Conservation (phyloP, 2,329 filamentous ascomycete species). For the Dothidotthia symphoricarpi region DNA sequence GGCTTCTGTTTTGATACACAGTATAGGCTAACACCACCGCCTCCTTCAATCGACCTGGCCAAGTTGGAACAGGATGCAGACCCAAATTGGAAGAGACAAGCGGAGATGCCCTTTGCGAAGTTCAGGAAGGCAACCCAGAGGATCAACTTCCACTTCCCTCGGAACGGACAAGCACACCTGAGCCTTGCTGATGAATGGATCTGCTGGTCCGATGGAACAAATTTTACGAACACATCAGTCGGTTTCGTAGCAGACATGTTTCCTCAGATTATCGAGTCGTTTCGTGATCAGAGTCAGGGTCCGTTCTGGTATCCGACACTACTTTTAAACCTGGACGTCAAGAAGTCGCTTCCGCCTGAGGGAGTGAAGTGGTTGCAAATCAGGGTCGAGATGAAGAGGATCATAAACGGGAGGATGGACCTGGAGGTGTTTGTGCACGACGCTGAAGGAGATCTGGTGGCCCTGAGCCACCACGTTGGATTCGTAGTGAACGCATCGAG, state of each 20-base stretch:
- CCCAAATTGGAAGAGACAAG: slow-evolving; percentile 48
- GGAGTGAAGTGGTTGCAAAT: slow-evolving; percentile 73
- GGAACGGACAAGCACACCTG: slow-evolving; percentile 43
- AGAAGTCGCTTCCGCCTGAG: slow-evolving; percentile 65
- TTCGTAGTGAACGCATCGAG: slow-evolving; percentile 63
- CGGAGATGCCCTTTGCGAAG: slow-evolving; percentile 45
- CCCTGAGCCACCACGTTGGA: slow-evolving; percentile 66
- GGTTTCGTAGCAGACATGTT: slow-evolving; percentile 69
- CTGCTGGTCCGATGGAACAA: slow-evolving; percentile 57
- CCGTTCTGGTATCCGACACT: slow-evolving; percentile 74
- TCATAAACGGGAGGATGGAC: slow-evolving; percentile 72
- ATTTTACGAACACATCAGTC: slow-evolving; percentile 63
- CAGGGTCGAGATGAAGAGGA: slow-evolving; percentile 62
- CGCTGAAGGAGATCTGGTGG: slow-evolving; percentile 62
- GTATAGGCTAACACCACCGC: slow-evolving; percentile 52
- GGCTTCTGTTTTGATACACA: slow-evolving; percentile 58
- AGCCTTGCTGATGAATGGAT: slow-evolving; percentile 65
- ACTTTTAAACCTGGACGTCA: slow-evolving; percentile 72
- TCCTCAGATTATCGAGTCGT: slow-evolving; percentile 61
- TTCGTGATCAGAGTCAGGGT: slow-evolving; percentile 33
- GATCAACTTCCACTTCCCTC: slow-evolving; percentile 54
- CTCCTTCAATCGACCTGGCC: slow-evolving; percentile 45
- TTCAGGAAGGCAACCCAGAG: slow-evolving; percentile 54
- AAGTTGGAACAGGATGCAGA: slow-evolving; percentile 48
- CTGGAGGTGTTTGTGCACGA: slow-evolving; percentile 69